Evolutionary conservation across 78 protist species (phyloP).

Genomic region (Dictyostelium purpureum): DNA sequence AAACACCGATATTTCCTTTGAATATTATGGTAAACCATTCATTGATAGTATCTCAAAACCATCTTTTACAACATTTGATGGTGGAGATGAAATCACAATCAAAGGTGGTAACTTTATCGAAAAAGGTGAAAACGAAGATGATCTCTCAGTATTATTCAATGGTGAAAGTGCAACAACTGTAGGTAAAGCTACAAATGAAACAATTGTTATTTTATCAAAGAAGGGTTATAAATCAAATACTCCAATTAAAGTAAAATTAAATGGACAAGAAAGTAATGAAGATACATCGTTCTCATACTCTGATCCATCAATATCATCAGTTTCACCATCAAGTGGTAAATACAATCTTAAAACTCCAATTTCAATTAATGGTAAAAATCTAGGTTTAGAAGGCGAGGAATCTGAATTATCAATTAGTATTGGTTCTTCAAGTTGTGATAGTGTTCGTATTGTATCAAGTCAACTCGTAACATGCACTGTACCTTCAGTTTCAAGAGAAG

Average conservation of each 20-base stretch:
- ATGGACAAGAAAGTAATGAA: neutral
- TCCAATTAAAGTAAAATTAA: neutral
- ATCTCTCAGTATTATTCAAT: neutral
- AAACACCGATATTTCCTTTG: neutral
- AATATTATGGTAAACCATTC: conserved; percentile 22
- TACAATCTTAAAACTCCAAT: neutral
- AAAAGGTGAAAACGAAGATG: neutral
- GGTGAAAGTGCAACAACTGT: neutral
- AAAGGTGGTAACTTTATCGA: conserved; percentile 14
- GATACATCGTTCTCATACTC: neutral
- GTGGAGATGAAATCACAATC: neutral
- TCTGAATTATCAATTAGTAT: neutral
- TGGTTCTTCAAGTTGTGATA: neutral
- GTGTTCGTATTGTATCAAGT: neutral
- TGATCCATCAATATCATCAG: neutral
- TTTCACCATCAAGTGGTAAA: neutral
- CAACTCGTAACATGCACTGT: neutral
- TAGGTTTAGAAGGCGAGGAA: neutral
- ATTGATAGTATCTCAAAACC: neutral
- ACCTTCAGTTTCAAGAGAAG: neutral
- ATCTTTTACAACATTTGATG: neutral
- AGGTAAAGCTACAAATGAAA: neutral
- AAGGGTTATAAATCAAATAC: neutral
- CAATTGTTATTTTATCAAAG: neutral
- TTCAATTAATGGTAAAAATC: neutral